Conservation (phyloP, 352 stramenopile genomes). For the Thalassiosira ordinaria region DNA sequence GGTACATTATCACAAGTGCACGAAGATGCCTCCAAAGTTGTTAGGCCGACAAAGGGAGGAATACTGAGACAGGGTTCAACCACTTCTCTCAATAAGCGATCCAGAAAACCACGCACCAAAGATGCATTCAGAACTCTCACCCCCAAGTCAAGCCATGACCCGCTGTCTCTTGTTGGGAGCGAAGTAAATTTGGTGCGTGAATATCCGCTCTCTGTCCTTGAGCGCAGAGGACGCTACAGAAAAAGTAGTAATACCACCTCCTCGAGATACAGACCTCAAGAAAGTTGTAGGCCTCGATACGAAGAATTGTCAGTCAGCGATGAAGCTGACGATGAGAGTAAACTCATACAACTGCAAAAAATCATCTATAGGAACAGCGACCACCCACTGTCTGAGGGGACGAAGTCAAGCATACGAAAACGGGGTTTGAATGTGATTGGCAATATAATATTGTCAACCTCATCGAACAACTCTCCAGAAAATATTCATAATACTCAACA, state of each 20-base stretch:
- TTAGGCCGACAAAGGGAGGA: not conserved
- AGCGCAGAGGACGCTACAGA: not conserved
- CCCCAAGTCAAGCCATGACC: not conserved
- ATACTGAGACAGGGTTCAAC: not conserved
- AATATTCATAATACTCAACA: not conserved
- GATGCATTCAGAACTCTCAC: conserved; percentile 8
- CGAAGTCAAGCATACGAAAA: conserved; percentile 12
- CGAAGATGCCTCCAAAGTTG: not conserved
- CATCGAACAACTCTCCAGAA: not conserved
- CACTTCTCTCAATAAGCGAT: conserved; percentile 10
- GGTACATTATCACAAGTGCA: conserved; percentile 10
- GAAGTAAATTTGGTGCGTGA: conserved; percentile 17
- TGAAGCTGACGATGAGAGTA: not conserved
- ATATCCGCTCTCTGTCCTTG: conserved; percentile 19
- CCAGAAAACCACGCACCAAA: conserved; percentile 13
- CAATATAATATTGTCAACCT: not conserved
- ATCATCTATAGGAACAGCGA: not conserved
- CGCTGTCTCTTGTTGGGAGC: conserved; percentile 17
- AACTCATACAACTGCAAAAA: conserved; percentile 11
- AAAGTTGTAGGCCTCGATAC: not conserved
- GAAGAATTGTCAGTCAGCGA: not conserved
- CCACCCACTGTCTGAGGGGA: not conserved
- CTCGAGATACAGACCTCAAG: not conserved
- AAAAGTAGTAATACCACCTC: not conserved
- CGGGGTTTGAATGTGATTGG: conserved; percentile 22